Evolutionary conservation across 352 stramenopile genomes (phyloP).

Genomic region (Globisporangium cederbergense): DNA sequence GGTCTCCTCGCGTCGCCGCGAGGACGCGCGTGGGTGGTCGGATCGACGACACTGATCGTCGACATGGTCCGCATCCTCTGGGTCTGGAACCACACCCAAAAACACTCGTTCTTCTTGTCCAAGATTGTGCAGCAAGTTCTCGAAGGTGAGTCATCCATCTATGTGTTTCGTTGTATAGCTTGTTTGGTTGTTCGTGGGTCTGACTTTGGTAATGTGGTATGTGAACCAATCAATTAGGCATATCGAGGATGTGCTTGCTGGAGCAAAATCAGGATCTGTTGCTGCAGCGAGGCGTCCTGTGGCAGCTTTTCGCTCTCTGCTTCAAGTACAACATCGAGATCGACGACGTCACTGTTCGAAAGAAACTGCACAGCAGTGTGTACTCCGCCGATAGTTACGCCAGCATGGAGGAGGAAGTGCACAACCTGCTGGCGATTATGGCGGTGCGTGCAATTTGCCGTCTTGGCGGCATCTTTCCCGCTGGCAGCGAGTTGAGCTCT

Average conservation of each 20-base stretch:
- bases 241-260: conserved; percentile 58
- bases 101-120: conserved; percentile 45
- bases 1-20: conserved; percentile 48
- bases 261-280: conserved; percentile 59
- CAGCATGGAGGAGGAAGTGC: conserved; percentile 40
- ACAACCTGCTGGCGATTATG: conserved; percentile 80
- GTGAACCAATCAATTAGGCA: conserved; percentile 26
- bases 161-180: neutral
- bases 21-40: conserved; percentile 58
- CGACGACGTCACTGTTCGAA: conserved; percentile 45
- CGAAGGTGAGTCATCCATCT: conserved; percentile 41
- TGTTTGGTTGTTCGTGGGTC: neutral
- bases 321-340: conserved; percentile 63
- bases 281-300: conserved; percentile 49
- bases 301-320: conserved; percentile 68
- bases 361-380: conserved; percentile 34
- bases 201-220: neutral
- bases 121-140: conserved; percentile 75
- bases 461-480: conserved; percentile 56
- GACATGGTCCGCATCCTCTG: conserved; percentile 75
- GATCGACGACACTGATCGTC: conserved; percentile 55
- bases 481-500: conserved; percentile 44
- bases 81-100: conserved; percentile 58
- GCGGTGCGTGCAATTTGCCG: conserved; percentile 60
- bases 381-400: conserved; percentile 39